Percentiles rank a stretch among this genome's conserved stretches.
These are phyloP conservation scores for Umbelopsis sp. DNA, from an alignment of 192 early-diverging fungal species.

Conservation along the genomic window DNA sequence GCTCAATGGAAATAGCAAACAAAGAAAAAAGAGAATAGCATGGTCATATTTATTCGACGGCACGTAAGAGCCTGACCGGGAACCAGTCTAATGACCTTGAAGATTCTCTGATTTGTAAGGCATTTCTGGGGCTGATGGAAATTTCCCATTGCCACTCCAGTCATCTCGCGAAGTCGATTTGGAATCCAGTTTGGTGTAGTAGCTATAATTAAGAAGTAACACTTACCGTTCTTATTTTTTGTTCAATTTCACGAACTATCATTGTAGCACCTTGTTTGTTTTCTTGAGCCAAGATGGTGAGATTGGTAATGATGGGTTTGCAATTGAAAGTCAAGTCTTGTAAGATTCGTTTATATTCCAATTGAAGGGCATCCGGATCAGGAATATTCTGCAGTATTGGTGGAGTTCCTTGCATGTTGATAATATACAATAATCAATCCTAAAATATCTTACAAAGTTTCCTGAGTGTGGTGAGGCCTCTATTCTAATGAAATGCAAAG, in stretches of 20 bases:
- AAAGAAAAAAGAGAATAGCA: neutral
- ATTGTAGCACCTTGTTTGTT: constrained; percentile 63
- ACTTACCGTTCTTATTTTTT: constrained; percentile 52
- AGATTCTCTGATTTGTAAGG: neutral
- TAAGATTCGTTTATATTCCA: constrained; percentile 37
- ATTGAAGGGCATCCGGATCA: neutral
- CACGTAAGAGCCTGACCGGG: neutral
- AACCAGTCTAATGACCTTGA: constrained; percentile 1
- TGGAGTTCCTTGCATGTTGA: neutral
- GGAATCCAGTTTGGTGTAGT: neutral
- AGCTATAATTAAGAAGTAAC: neutral
- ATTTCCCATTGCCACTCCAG: too few relatives aligned
- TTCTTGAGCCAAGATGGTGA: constrained; percentile 85
- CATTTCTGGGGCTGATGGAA: too few relatives aligned
- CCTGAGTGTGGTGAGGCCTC: neutral
- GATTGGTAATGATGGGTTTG: constrained; percentile 88
- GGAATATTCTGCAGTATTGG: neutral
- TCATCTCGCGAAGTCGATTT: neutral
- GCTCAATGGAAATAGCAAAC: neutral
- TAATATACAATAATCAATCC: neutral
- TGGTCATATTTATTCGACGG: constrained; percentile 9
- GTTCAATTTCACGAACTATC: constrained; percentile 79
- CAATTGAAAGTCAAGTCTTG: constrained; percentile 89
- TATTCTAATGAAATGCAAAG: neutral
- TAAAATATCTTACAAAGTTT: neutral